phyloP scores from a whole-genome alignment of 148 eudicot genomes.

The Cornus kousa region DNA sequence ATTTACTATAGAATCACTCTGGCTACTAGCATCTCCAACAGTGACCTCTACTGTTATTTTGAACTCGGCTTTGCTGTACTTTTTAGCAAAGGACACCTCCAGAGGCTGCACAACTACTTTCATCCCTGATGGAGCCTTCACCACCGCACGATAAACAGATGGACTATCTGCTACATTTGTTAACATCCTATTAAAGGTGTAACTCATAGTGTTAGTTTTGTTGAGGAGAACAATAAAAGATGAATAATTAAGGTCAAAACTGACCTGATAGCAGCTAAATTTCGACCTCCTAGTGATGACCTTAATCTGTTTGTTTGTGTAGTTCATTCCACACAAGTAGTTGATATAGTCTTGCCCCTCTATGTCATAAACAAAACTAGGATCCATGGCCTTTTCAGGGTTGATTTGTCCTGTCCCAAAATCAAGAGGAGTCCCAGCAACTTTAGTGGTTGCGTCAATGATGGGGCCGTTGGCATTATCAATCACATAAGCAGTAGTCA shows the following conservation, averaged over 20 bases:
- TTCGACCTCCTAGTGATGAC: slow-evolving; percentile 12
- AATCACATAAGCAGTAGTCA: slow-evolving; percentile 26
- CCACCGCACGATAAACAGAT: too few species aligned
- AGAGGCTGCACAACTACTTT: too few species aligned
- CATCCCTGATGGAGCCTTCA: too few species aligned
- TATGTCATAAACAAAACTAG: slow-evolving; percentile 26
- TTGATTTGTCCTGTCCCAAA: slow-evolving; percentile 30
- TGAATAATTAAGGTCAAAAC: slow-evolving; percentile 29
- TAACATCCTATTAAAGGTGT: too few species aligned
- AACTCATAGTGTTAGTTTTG: slow-evolving; percentile 3
- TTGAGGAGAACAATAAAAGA: slow-evolving; percentile 25
- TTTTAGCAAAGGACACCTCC: too few species aligned
- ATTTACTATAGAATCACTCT: too few species aligned
- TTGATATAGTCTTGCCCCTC: slow-evolving; percentile 12
- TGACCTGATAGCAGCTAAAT: slow-evolving; percentile 11
- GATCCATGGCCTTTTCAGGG: slow-evolving; percentile 30
- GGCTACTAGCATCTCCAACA: too few species aligned
- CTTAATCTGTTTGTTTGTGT: slow-evolving; percentile 9
- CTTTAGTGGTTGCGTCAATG: slow-evolving; percentile 14
- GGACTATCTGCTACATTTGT: too few species aligned
- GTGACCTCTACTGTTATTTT: too few species aligned
- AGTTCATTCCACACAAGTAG: slow-evolving; percentile 25
- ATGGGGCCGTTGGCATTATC: slow-evolving; percentile 13
- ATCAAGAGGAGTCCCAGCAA: slow-evolving; percentile 24
- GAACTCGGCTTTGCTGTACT: too few species aligned